Conservation (phyloP, 106 monocot genomes). For the Dendrobium officinale region DNA sequence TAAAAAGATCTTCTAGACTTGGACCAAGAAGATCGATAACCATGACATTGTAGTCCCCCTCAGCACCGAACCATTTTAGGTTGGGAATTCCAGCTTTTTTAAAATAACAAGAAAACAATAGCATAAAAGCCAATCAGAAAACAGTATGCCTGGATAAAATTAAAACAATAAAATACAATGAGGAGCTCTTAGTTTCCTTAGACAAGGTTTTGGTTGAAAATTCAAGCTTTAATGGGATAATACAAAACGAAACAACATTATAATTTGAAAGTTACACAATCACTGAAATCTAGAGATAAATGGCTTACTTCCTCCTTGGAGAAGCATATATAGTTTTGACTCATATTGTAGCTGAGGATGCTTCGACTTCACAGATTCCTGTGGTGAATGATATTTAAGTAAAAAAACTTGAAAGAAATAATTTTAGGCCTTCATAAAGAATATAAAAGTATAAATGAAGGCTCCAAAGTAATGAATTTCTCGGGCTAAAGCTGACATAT, state of each 20-base stretch:
- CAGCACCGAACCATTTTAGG: constrained; percentile 76
- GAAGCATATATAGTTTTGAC: constrained; percentile 86
- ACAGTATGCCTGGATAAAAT: not conserved
- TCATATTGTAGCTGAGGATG: constrained; percentile 97
- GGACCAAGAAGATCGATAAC: constrained; percentile 91
- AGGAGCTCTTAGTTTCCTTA: constrained; percentile 12
- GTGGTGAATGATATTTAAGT: constrained; percentile 1
- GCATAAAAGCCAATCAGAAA: not conserved
- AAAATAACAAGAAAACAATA: not conserved
- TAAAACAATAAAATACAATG: constrained; percentile 10
- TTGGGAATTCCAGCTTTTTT: constrained; percentile 70
- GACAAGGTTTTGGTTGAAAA: constrained; percentile 2
- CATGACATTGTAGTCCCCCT: constrained; percentile 76
- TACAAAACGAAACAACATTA: not conserved
- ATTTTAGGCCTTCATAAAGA: not conserved
- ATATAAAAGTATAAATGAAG: not conserved
- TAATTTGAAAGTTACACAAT: constrained; percentile 4
- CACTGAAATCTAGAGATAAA: not conserved
- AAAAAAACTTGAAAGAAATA: not conserved
- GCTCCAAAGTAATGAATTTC: not conserved
- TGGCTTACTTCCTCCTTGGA: constrained; percentile 92
- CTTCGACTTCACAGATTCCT: constrained; percentile 81
- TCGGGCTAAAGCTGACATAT: not conserved
- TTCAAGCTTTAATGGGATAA: not conserved
- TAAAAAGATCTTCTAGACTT: constrained; percentile 83